Percentiles rank a stretch among this genome's conserved stretches.
These are phyloP conservation scores for Starmerella lactis-condensi DNA, from an alignment of 805 yeast species.

Conservation along the genomic window DNA sequence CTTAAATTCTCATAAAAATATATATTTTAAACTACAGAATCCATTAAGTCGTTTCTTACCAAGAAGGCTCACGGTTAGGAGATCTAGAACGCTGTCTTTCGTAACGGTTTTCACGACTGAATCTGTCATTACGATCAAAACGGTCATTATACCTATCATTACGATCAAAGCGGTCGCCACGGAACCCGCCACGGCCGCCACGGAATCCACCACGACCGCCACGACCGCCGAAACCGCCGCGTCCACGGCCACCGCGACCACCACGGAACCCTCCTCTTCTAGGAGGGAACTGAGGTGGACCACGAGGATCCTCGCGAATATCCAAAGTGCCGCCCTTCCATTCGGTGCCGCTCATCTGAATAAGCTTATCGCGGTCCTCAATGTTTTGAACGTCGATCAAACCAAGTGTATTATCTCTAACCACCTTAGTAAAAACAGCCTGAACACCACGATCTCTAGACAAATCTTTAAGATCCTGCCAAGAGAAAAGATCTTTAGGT, in stretches of 20 bases:
- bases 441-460: conserved; percentile 45
- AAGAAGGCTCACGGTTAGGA: conserved; percentile 14
- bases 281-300: conserved; percentile 25
- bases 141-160: conserved; percentile 7
- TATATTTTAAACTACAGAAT: too few species aligned
- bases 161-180: conserved; percentile 6
- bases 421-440: conserved; percentile 24
- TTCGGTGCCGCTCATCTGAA: conserved; percentile 55
- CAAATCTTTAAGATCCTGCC: conserved; percentile 45
- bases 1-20: too few species aligned
- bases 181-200: conserved; percentile 9
- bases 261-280: conserved; percentile 21
- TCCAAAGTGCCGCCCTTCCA: conserved; percentile 47
- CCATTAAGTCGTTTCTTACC: conserved; percentile 9
- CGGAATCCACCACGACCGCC: conserved; percentile 18
- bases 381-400: conserved; percentile 85
- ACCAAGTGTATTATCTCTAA: conserved; percentile 20
- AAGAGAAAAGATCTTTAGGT: conserved; percentile 11
- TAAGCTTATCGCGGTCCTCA: conserved; percentile 82
- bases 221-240: conserved; percentile 32
- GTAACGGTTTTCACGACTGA: conserved; percentile 13
- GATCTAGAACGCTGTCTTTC: conserved; percentile 16
- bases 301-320: conserved; percentile 50
- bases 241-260: conserved; percentile 30
- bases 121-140: conserved; percentile 10